Percentiles rank a stretch among this genome's conserved stretches.
Evolutionary conservation across 768 basidiomycete species (phyloP).

Genomic region (Russula dissimulans): DNA sequence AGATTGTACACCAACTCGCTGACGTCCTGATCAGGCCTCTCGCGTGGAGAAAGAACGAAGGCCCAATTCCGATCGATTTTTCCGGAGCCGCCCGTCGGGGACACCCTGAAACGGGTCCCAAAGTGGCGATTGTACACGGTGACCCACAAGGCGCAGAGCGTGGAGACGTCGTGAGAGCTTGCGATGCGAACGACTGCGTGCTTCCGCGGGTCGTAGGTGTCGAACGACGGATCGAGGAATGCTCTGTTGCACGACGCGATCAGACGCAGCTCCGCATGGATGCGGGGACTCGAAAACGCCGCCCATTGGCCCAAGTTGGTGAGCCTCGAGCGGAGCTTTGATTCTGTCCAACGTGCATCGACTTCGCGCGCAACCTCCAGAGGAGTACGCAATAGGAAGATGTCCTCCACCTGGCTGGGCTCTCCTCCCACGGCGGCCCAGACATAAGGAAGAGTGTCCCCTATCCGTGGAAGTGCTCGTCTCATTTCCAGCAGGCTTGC

Average conservation of each 20-base stretch:
- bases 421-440: slow-evolving; percentile 12
- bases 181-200: slow-evolving; percentile 8
- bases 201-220: slow-evolving; percentile 15
- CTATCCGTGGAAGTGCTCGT: neutral
- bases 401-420: slow-evolving; percentile 1
- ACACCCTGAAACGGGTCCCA: slow-evolving; percentile 14
- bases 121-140: slow-evolving; percentile 13
- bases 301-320: slow-evolving; percentile 3
- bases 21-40: slow-evolving; percentile 14
- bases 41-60: slow-evolving; percentile 7
- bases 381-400: slow-evolving; percentile 10
- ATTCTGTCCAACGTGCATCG: slow-evolving; percentile 14
- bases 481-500: slow-evolving; percentile 11
- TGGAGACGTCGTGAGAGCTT: slow-evolving; percentile 14
- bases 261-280: slow-evolving; percentile 14
- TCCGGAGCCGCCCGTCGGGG: slow-evolving; percentile 9
- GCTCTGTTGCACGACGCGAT: slow-evolving; percentile 12
- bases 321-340: slow-evolving; percentile 4
- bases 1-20: slow-evolving; percentile 11
- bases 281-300: slow-evolving; percentile 9
- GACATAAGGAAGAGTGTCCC: neutral
- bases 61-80: slow-evolving; percentile 15
- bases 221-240: slow-evolving; percentile 9
- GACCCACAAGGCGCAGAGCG: slow-evolving; percentile 16
- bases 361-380: slow-evolving; percentile 12